A percentile compares a stretch with the other conserved stretches of the same genome.
Conservation (phyloP, 1,139 yeast species). For the Geotrichum cucujoidarum region DNA sequence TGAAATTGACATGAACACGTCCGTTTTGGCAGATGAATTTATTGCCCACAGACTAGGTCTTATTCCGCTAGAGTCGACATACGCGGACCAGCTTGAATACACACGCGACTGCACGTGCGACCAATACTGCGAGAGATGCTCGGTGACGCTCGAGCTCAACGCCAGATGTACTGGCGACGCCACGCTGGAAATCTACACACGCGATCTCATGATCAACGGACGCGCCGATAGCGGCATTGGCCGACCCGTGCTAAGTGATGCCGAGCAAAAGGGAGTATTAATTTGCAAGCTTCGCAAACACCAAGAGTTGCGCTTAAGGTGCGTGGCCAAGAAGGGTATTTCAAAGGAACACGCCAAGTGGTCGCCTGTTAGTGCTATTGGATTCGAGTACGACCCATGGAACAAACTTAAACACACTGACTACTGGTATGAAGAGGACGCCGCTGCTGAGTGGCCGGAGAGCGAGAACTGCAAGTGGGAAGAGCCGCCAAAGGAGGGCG, state of each 20-base stretch:
- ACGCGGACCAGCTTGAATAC: constrained; percentile 62
- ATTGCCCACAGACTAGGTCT: constrained; percentile 89
- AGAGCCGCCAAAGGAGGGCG: constrained; percentile 89
- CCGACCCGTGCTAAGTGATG: constrained; percentile 77
- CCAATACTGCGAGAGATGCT: constrained; percentile 92
- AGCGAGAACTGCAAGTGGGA: constrained; percentile 90
- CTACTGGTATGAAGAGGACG: constrained; percentile 90
- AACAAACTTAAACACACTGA: constrained; percentile 93
- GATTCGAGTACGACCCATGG: constrained; percentile 99
- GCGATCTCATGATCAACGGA: constrained; percentile 52
- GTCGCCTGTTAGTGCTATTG: constrained; percentile 97
- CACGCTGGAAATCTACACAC: constrained; percentile 84
- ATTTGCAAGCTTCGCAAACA: constrained; percentile 88
- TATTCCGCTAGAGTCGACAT: constrained; percentile 79
- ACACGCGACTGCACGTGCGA: constrained; percentile 97
- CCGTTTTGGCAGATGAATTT: constrained; percentile 95
- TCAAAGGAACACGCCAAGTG: constrained; percentile 98
- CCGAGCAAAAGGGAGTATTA: constrained; percentile 72
- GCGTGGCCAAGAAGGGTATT: constrained; percentile 96
- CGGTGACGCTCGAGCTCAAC: constrained; percentile 77
- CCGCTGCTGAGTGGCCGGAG: constrained; percentile 88
- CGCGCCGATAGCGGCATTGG: constrained; percentile 46
- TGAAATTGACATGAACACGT: constrained; percentile 87
- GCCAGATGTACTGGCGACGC: constrained; percentile 87
- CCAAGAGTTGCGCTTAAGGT: constrained; percentile 81